Evolutionary conservation across 805 yeast species (phyloP), one percentile per base, ranked within the genome.

Genomic region (Candida succiphila): DNA sequence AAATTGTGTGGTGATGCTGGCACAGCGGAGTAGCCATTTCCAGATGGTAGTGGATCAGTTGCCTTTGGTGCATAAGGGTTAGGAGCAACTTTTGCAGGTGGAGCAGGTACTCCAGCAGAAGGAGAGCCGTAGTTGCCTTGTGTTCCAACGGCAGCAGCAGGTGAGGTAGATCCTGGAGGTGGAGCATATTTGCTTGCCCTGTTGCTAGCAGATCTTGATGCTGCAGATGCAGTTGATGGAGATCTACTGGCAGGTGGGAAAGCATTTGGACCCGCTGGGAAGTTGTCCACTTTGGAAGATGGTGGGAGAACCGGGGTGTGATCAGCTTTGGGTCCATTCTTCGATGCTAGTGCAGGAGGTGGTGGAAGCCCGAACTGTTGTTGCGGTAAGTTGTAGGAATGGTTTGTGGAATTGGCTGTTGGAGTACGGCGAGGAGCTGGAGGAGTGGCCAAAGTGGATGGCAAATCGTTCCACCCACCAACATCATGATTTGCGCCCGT

Each of bases 401-500:
- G 18, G 49, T 39, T 10, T 45, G 41, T 17, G 40, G 43, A 4
- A 45, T 37, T n/a, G n/a, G n/a, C n/a, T n/a, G n/a, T n/a, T 20
- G 54, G 43, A 8, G 56, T 39, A 15, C 52, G 44, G 31, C 45
- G 49, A n/a, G 54, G 34, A 16, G 27, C 22, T 30, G 45, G 49
- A 31, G 46, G 42, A 7, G 47, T 19, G 23, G 52, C 46, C 37
- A 58, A 30, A 20, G 65, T 57, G 9, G 71, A 65, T 32, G 86
- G 85, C 39, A 78, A 57, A 48, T 77, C 84, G 45, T 77, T 78
- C 85, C 86, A 78, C 4, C 84, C 85, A 25, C 77, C 83, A 25
- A 70, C 70, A 28, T 72, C 72, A 34, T 54, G 56, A 36, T 65
- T 68, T 38, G 42, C 44, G 17, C 42, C 42, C 17, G 52, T 51